Conservation (phyloP, 1,284 basidiomycete genomes). For the Papiliotrema nemorosa region DNA sequence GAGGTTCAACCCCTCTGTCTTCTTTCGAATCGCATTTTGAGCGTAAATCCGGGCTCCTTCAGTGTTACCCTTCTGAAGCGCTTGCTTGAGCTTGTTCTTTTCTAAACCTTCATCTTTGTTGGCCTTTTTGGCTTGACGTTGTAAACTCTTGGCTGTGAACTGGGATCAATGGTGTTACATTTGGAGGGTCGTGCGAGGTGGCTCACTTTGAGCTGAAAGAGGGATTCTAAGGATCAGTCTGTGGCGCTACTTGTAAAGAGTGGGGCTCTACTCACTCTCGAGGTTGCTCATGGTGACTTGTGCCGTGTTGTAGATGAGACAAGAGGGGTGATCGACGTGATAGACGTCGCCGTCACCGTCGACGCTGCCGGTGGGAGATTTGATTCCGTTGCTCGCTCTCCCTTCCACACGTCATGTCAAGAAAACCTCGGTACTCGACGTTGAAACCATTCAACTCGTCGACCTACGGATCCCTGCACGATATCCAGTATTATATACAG, state of each 20-base stretch:
- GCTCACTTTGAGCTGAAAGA: conserved; percentile 87
- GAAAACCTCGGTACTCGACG: no score
- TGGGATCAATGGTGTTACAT: conserved; percentile 42
- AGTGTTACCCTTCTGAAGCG: conserved; percentile 91
- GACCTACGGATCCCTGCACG: no score
- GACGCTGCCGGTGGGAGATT: no score
- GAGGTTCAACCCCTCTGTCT: conserved; percentile 89
- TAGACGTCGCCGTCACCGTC: no score
- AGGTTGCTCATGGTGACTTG: conserved; percentile 70
- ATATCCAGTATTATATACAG: no score
- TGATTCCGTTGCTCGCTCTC: no score
- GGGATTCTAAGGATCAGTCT: conserved; percentile 62
- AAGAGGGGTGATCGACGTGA: no score
- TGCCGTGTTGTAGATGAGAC: no score
- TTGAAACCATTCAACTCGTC: no score
- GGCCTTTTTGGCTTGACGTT: conserved; percentile 89
- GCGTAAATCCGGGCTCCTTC: conserved; percentile 99
- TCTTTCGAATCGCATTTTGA: conserved; percentile 97
- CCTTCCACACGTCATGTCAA: no score
- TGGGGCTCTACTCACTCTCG: conserved; percentile 64
- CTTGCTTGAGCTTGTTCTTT: conserved; percentile 90
- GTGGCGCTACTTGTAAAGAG: background rate
- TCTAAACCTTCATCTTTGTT: conserved; percentile 86
- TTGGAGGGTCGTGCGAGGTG: background rate
- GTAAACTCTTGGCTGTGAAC: conserved; percentile 94